Conservation (phyloP, 129 eudicot genomes). For the Flaveria ramosissima region DNA sequence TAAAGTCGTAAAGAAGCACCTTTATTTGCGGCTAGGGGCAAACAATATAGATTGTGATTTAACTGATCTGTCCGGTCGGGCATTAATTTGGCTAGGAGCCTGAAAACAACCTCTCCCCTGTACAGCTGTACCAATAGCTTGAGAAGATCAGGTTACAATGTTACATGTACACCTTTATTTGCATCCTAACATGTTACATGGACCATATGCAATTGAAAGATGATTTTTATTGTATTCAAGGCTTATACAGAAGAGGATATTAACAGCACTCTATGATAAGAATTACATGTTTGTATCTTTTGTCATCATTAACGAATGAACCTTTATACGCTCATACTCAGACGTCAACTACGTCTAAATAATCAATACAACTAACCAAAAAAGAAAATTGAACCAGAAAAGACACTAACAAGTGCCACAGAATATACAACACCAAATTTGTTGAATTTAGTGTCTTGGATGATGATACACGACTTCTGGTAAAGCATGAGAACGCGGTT, state of each 20-base stretch:
- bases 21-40: too few species aligned
- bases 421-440: slow-evolving; percentile 29
- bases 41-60: too few species aligned
- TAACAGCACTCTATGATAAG: slow-evolving; percentile 20
- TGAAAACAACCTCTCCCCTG: too few species aligned
- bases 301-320: slow-evolving; percentile 10
- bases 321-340: slow-evolving; percentile 16
- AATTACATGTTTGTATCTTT: slow-evolving; percentile 34
- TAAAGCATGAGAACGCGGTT: slow-evolving; percentile 59
- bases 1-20: too few species aligned
- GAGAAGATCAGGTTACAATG: neutral
- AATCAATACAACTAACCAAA: slow-evolving; percentile 27
- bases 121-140: too few species aligned
- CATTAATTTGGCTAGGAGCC: too few species aligned
- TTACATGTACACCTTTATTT: neutral
- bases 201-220: neutral
- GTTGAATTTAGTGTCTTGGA: slow-evolving; percentile 42
- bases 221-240: slow-evolving; percentile 8
- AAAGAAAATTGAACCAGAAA: neutral
- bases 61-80: too few species aligned
- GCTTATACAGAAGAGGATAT: slow-evolving; percentile 21
- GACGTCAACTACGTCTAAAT: slow-evolving; percentile 25
- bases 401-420: slow-evolving; percentile 18
- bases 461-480: slow-evolving; percentile 53
- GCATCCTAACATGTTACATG: neutral